Base-by-base conservation (phyloP, 208 protist genomes). In the Leptomonas pyrrhocoris region DNA sequence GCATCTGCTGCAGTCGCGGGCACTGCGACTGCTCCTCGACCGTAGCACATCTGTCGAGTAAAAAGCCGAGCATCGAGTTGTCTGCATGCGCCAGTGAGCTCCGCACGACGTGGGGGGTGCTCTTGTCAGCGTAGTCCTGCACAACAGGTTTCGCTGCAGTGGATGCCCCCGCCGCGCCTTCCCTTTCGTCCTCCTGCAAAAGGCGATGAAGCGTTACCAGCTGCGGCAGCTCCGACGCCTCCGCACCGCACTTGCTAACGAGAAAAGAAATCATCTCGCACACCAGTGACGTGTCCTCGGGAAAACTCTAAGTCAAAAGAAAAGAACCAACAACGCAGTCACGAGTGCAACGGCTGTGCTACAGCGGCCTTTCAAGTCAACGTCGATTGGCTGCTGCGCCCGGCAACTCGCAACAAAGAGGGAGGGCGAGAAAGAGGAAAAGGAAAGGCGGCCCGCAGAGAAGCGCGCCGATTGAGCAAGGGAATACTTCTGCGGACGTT, bases 231-330 rank as follows among this genome's bases (percentile, higher is more conserved):
- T 79, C 73, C 19, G 58, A 25, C n/a, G 49, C 50, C 9, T 48
- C 53, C 7, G 66, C 53, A 30, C 60, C 73, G 31, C 66, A 73
- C 21, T 68, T 27, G 11, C 62, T 19, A 9, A 79, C 61, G 19
- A 79, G 66, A 54, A 73, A 67, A 19, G 59, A 63, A 23, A 79
- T 38, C 65, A 73, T 73, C 27, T 23, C 31, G 2, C 13, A 16
- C 49, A 49, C 2, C 40, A 23, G 18, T 31, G 16, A 30, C 6
- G 11, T 4, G 21, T 30, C 21, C 3, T 11, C 1, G 23, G 13
- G 23, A 3, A 38, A 38, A 38, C 7, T 12, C 34, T 38, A 38
- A 38, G 34, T 12, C 7, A 38, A 9, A 9, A 38, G 34, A 38
- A 38, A 38, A 9, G 9, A 38, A 38, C 7, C 34, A 9, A 3